Evolutionary conservation across 192 early-diverging fungal species (phyloP).

Genomic region (Pilobolus umbonatus): DNA sequence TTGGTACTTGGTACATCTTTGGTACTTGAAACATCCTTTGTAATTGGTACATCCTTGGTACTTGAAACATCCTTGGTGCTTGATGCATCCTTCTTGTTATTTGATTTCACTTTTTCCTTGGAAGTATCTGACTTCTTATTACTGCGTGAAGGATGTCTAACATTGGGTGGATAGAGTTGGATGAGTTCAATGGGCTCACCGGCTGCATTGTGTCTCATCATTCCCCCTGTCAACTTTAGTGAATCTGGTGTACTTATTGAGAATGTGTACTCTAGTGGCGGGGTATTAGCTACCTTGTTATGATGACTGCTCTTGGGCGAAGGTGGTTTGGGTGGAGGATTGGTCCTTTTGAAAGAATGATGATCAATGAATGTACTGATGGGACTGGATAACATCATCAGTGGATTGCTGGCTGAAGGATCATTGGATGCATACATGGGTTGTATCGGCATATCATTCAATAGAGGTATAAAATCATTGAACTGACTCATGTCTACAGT

Average conservation of each 20-base stretch:
- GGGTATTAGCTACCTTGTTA: background rate
- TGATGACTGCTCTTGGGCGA: background rate
- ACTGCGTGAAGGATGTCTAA: too few relatives aligned
- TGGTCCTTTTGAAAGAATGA: too few relatives aligned
- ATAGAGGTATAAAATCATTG: background rate
- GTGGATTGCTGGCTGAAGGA: background rate
- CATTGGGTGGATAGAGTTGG: slow-evolving; percentile 10
- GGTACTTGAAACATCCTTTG: too few relatives aligned
- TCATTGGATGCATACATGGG: too few relatives aligned
- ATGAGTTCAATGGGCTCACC: slow-evolving; percentile 16
- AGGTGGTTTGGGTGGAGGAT: background rate
- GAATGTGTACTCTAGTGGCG: slow-evolving; percentile 23
- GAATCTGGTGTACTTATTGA: slow-evolving; percentile 24
- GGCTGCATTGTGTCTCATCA: background rate
- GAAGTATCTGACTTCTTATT: too few relatives aligned
- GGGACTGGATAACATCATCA: background rate
- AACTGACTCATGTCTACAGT: too few relatives aligned
- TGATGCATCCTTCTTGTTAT: too few relatives aligned
- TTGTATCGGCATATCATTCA: background rate
- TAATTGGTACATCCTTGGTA: too few relatives aligned
- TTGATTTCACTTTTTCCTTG: too few relatives aligned
- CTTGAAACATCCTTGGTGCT: too few relatives aligned
- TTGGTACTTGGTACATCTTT: too few relatives aligned
- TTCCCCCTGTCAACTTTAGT: background rate
- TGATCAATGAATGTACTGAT: too few relatives aligned